phyloP scores from a whole-genome alignment of 2,329 filamentous ascomycete species.

The Cercospora beticola region DNA sequence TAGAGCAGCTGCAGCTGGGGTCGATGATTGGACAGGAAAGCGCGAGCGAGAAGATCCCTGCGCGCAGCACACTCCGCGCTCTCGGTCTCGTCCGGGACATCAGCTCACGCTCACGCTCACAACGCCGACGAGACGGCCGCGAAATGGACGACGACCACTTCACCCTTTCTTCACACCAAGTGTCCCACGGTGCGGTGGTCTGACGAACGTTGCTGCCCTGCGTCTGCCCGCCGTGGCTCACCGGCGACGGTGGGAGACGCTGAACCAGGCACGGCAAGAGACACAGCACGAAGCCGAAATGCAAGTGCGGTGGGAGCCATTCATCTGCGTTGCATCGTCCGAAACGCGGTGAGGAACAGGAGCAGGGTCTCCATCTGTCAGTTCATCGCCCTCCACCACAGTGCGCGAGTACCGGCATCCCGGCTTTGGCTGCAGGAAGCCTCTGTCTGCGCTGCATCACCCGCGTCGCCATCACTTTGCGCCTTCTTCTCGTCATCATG shows the following conservation, averaged over 20 bases:
- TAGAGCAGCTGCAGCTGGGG: not conserved
- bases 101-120: not conserved
- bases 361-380: not conserved
- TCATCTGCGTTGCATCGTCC: not conserved
- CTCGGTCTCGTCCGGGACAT: not conserved
- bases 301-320: not conserved
- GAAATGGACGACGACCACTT: not conserved
- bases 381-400: not conserved
- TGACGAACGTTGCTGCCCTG: slow-evolving; percentile 2
- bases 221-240: not conserved
- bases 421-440: not conserved
- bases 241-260: not conserved
- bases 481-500: not conserved
- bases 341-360: not conserved
- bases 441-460: not conserved
- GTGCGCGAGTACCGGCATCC: not conserved
- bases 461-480: not conserved
- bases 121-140: not conserved
- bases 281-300: not conserved
- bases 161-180: not conserved
- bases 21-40: not conserved
- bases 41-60: not conserved
- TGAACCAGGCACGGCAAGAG: not conserved
- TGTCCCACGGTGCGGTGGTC: not conserved
- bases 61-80: not conserved